Base-by-base conservation (phyloP, 2,329 filamentous ascomycete species). In the Nothopassalora personata region DNA sequence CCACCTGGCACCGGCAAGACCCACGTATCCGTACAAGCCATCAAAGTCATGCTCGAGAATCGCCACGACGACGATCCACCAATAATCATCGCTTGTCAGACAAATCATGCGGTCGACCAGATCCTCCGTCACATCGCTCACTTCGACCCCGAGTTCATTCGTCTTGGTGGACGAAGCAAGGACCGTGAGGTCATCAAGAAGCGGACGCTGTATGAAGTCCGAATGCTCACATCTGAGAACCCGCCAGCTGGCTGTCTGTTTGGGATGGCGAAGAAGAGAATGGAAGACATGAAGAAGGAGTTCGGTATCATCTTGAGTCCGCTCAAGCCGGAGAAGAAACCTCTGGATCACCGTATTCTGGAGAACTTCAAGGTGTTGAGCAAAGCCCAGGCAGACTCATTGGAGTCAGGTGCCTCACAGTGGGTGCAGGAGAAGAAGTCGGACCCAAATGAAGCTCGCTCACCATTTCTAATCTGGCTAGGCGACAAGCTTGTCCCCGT, bases 81-180 rank as follows among this genome's bases (percentile, higher is more conserved):
- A 0, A 86, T 97, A 31, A 80, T 96, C 19, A 79, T 96, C 3
- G 83, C 91, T 0, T 91, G 90, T 7, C 91, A 96, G 67, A 97
- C 91, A 0, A 97, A 97, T 60, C 91, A 96, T 72, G 91, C 91
- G 0, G 76, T 96, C 0, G 91, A 97, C 66, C 91, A 96, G 69
- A 78, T 97, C 0, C 77, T 96, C 0, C 75, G 77, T 0, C 83
- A 87, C 56, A 79, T 91, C 15, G 77, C 84, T 1, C 69, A 76
- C 5, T 88, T 87, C 64, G 86, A 88, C 65, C 72, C 75, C 0
- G 80, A 83, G 1, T 86, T 91, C 58, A 75, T 87, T 52, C 82
- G 87, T 8, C 74, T 90, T 9, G 91, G 91, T 46, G 85, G 86
- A 2, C 82, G 88, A 31, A 89, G 87, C 18, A 82, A 84, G 54